Conservation (phyloP, 192 early-diverging fungal genomes). For the Coemansia sp. region DNA sequence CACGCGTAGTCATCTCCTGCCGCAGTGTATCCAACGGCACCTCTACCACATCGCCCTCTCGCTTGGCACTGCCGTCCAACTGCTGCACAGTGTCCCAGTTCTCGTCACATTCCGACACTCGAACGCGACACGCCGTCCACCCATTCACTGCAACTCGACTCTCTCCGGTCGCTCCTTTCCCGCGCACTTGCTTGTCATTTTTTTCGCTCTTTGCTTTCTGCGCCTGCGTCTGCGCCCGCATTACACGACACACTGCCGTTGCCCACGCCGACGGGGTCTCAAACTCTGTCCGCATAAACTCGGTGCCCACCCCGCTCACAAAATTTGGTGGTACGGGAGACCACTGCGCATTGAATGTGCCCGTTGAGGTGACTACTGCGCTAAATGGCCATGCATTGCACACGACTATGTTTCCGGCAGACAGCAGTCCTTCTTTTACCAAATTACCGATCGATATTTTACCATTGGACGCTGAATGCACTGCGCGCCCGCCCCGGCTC, state of each 20-base stretch:
- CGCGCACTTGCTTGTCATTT: background rate
- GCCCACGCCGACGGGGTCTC: conserved; percentile 67
- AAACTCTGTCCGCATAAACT: conserved; percentile 50
- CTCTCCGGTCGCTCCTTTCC: conserved; percentile 12
- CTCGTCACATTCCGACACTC: conserved; percentile 13
- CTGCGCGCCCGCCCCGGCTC: background rate
- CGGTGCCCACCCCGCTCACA: conserved; percentile 16
- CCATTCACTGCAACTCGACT: conserved; percentile 62
- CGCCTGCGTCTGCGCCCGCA: conserved; percentile 40
- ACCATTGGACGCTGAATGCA: conserved; percentile 1
- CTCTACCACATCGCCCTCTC: conserved; percentile 2
- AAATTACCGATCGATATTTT: conserved; percentile 35
- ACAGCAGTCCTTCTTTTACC: conserved; percentile 32
- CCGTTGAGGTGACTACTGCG: conserved; percentile 29
- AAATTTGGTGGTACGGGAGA: conserved; percentile 23
- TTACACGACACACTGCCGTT: conserved; percentile 58
- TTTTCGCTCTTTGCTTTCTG: conserved; percentile 1
- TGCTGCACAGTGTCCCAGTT: conserved; percentile 20
- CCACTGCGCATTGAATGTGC: conserved; percentile 39
- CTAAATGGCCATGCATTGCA: conserved; percentile 53
- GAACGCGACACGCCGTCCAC: conserved; percentile 62
- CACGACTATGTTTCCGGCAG: conserved; percentile 22
- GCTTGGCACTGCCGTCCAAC: conserved; percentile 8
- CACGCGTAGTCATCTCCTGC: conserved; percentile 21
- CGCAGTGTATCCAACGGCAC: conserved; percentile 35